Percentiles rank a stretch among this genome's conserved stretches.
These are phyloP conservation scores for Amanita pseudoporphyria DNA, from an alignment of 768 basidiomycete genomes.

Conservation along the genomic window DNA sequence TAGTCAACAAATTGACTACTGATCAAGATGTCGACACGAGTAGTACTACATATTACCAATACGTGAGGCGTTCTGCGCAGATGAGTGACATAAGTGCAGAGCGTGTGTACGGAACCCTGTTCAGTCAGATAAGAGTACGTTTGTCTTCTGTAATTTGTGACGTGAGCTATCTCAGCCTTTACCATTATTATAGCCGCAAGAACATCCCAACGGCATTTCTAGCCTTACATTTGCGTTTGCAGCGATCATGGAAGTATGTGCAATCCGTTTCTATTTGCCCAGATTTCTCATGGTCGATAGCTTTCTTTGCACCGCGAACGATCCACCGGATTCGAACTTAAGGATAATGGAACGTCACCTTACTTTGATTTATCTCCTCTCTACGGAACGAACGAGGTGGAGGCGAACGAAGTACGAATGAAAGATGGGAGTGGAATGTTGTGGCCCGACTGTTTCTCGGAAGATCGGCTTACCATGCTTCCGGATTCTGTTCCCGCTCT, in stretches of 20 bases:
- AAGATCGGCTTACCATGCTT: constrained; percentile 10
- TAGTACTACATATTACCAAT: not conserved
- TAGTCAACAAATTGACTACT: not conserved
- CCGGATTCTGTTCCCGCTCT: constrained; percentile 12
- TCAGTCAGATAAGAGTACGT: not conserved
- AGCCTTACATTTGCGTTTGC: constrained; percentile 8
- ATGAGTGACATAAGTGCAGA: not conserved
- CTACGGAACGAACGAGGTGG: constrained; percentile 12
- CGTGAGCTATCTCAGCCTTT: not conserved
- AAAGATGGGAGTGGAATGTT: constrained; percentile 17
- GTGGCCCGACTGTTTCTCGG: constrained; percentile 16
- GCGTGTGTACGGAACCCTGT: not conserved
- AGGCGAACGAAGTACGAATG: constrained; percentile 11
- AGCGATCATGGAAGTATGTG: constrained; percentile 10
- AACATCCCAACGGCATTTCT: constrained; percentile 12
- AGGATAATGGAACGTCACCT: constrained; percentile 9
- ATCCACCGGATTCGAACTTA: not conserved
- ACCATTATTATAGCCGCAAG: not conserved
- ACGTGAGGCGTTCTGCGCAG: not conserved
- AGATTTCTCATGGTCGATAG: constrained; percentile 1
- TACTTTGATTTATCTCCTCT: constrained; percentile 15
- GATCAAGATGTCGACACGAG: not conserved
- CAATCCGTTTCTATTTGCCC: too few species aligned
- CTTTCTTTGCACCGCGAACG: constrained; percentile 8
- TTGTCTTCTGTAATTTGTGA: not conserved